Evolutionary conservation across 1,139 yeast genomes (phyloP).

Genomic region (Saccharomyces hybrid): DNA sequence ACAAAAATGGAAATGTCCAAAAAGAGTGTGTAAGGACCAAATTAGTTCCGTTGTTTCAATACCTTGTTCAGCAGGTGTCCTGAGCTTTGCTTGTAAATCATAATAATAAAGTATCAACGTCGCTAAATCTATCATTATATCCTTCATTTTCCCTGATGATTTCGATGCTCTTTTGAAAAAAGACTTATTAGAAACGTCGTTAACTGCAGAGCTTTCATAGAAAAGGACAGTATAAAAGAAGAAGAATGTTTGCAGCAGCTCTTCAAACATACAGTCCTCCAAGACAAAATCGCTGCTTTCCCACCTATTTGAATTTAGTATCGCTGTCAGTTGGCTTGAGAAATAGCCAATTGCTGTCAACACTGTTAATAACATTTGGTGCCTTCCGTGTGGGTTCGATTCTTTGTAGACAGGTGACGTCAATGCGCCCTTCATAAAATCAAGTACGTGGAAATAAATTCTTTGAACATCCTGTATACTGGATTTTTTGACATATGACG

Average conservation of each 20-base stretch:
- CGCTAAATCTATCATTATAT: slow-evolving; percentile 40
- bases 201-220: slow-evolving; percentile 33
- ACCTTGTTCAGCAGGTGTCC: slow-evolving; percentile 18
- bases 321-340: slow-evolving; percentile 13
- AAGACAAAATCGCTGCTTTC: not conserved
- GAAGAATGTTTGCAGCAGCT: slow-evolving; percentile 33
- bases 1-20: slow-evolving; percentile 67
- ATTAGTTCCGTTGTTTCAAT: slow-evolving; percentile 31
- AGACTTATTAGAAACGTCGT: slow-evolving; percentile 17
- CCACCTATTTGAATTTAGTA: slow-evolving; percentile 11
- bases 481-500: slow-evolving; percentile 43
- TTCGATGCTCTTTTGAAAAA: slow-evolving; percentile 29
- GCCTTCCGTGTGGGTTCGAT: slow-evolving; percentile 21
- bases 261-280: slow-evolving; percentile 19
- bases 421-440: slow-evolving; percentile 37
- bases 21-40: slow-evolving; percentile 58
- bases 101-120: slow-evolving; percentile 34
- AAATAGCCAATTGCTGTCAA: slow-evolving; percentile 40
- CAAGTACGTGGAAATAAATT: slow-evolving; percentile 50
- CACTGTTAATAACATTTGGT: slow-evolving; percentile 33
- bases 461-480: slow-evolving; percentile 38
- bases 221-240: slow-evolving; percentile 37
- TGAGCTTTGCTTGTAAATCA: slow-evolving; percentile 26
- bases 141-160: slow-evolving; percentile 42
- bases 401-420: slow-evolving; percentile 22